Evolutionary conservation across 345 rosid species (phyloP).

Genomic region (Passiflora organensis): DNA sequence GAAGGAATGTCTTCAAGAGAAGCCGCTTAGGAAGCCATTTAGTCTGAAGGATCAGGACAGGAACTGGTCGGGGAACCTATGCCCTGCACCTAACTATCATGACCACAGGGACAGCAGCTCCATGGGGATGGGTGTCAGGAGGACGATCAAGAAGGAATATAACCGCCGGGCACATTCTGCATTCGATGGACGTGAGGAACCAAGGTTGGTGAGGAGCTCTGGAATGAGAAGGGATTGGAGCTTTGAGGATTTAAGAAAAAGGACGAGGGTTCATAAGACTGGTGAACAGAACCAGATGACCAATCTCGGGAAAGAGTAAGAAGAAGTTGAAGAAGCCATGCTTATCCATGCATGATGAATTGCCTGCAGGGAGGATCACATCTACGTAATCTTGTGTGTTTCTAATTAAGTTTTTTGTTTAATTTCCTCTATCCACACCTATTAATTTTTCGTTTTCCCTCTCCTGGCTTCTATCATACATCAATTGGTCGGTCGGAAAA

Average conservation of each 20-base stretch:
- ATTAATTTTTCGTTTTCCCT: no score
- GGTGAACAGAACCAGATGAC: no score
- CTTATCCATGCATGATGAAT: no score
- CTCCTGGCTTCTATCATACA: no score
- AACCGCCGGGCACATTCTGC: slow-evolving; percentile 37
- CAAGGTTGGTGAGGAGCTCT: slow-evolving; percentile 66
- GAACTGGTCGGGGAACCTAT: slow-evolving; percentile 43
- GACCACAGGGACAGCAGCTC: slow-evolving; percentile 24
- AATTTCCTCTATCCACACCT: no score
- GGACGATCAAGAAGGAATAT: slow-evolving; percentile 32
- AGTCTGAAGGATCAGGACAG: slow-evolving; percentile 28
- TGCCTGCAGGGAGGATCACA: no score
- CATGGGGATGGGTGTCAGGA: slow-evolving; percentile 3
- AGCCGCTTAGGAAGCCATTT: not conserved
- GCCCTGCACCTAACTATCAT: not conserved
- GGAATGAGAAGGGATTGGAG: slow-evolving; percentile 98
- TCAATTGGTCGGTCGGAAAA: no score
- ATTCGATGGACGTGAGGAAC: slow-evolving; percentile 28
- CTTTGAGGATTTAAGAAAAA: slow-evolving; percentile 58
- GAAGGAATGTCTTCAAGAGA: slow-evolving; percentile 2
- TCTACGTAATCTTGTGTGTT: no score
- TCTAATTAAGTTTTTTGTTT: no score
- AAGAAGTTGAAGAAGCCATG: no score
- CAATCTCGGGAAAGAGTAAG: no score
- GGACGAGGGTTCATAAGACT: not conserved